phyloP scores from a whole-genome alignment of 169 alveolate species.

The Plasmodium inui region DNA sequence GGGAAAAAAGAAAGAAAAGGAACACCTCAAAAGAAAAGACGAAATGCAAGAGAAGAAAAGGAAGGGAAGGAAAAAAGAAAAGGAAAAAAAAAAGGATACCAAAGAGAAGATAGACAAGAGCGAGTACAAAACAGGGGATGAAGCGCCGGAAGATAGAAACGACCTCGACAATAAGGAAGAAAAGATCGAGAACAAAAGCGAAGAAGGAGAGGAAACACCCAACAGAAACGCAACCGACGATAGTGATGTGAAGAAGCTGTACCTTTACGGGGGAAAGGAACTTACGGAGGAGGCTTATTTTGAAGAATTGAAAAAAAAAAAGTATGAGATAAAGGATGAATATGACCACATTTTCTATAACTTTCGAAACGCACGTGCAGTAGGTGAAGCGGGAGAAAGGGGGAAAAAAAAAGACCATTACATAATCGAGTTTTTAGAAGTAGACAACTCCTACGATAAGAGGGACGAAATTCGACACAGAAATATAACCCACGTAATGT shows the following conservation, averaged over 20 bases:
- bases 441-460: constrained; percentile 34
- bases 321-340: constrained; percentile 65
- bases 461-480: constrained; percentile 33
- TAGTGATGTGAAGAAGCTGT: neutral
- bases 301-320: constrained; percentile 39
- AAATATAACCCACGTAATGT: constrained; percentile 60
- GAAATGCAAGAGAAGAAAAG: neutral
- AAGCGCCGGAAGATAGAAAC: neutral
- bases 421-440: constrained; percentile 41
- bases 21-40: neutral
- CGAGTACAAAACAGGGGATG: neutral
- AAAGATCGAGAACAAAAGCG: neutral
- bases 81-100: neutral
- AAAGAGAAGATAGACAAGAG: neutral
- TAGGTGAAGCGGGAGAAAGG: constrained; percentile 5
- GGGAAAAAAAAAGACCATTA: constrained; percentile 2
- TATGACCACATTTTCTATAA: constrained; percentile 60
- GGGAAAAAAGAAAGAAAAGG: neutral
- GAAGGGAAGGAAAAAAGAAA: neutral
- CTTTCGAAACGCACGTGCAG: neutral
- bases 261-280: neutral
- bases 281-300: neutral
- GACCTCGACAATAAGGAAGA: neutral
- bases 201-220: neutral
- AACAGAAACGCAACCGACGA: neutral